Evolutionary conservation across 2,329 filamentous ascomycete genomes (phyloP).

Genomic region (Iodosphaeria phyllophila): DNA sequence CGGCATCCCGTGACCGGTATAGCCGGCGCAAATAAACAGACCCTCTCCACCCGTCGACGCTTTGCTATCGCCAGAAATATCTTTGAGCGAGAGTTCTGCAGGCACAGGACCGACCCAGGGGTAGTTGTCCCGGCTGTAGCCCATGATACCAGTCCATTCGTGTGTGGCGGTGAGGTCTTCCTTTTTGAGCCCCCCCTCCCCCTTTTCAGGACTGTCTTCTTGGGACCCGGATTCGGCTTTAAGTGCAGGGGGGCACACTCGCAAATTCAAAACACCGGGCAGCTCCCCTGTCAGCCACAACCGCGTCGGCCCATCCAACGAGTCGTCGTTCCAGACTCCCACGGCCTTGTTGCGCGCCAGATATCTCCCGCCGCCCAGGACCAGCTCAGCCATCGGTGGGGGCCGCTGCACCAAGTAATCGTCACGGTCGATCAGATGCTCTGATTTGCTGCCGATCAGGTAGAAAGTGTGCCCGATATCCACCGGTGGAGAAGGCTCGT

Average conservation of each 20-base stretch:
- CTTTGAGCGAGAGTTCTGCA: too few relatives aligned
- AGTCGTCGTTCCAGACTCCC: constrained; percentile 39
- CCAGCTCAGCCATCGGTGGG: constrained; percentile 34
- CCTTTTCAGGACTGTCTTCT: background rate
- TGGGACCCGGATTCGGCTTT: constrained; percentile 3
- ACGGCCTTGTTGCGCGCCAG: constrained; percentile 31
- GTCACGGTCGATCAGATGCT: constrained; percentile 24
- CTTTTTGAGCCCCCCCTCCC: constrained; percentile 6
- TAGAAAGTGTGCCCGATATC: constrained; percentile 41
- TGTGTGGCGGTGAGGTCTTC: constrained; percentile 30
- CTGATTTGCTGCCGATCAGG: constrained; percentile 27
- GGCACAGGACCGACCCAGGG: constrained; percentile 59
- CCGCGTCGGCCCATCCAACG: constrained; percentile 35
- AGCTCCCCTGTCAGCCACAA: constrained; percentile 32
- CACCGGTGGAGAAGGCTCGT: constrained; percentile 9
- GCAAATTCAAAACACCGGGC: constrained; percentile 21
- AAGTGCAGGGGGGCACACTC: too few relatives aligned
- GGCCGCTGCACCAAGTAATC: constrained; percentile 61
- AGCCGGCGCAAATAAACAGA: constrained; percentile 45
- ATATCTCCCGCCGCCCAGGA: constrained; percentile 52
- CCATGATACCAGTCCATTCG: constrained; percentile 73
- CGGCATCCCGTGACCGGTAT: constrained; percentile 63
- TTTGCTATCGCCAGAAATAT: too few relatives aligned
- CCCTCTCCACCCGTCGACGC: constrained; percentile 30
- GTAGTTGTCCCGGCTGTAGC: constrained; percentile 44